Percentiles rank a stretch among this genome's conserved stretches.
phyloP scores from a whole-genome alignment of 139 green algal species.

The Astrephomene gubernaculifera region DNA sequence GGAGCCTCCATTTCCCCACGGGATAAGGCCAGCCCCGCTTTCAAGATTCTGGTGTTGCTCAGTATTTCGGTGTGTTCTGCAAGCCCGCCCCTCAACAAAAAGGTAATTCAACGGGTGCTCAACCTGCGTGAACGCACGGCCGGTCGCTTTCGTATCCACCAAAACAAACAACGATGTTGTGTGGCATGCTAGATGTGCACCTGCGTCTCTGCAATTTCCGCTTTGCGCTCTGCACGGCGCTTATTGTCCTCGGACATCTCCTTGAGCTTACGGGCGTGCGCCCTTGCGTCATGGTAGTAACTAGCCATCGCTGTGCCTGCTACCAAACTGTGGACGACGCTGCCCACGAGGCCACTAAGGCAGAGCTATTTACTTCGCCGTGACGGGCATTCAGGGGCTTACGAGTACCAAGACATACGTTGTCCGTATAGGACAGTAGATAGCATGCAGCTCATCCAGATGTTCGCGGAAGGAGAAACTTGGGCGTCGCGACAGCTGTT shows the following conservation, averaged over 20 bases:
- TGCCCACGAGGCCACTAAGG: too few species aligned
- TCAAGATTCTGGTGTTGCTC: conserved; percentile 68
- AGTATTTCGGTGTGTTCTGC: conserved; percentile 57
- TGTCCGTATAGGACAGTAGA: too few species aligned
- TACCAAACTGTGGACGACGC: too few species aligned
- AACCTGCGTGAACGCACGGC: conserved; percentile 50
- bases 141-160: too few species aligned
- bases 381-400: too few species aligned
- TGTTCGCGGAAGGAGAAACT: too few species aligned
- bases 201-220: conserved; percentile 50
- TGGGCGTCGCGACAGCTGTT: too few species aligned
- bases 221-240: conserved; percentile 55
- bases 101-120: conserved; percentile 76
- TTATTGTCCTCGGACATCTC: conserved; percentile 67
- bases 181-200: too few species aligned
- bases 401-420: too few species aligned
- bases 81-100: conserved; percentile 69
- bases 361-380: too few species aligned
- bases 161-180: neutral
- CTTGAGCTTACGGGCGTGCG: conserved; percentile 61
- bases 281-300: conserved; percentile 75
- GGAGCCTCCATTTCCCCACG: conserved; percentile 73
- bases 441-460: too few species aligned
- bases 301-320: conserved; percentile 43
- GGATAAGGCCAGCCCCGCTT: conserved; percentile 70